Conservation (phyloP, 2,329 filamentous ascomycete species). For the Paramyrothecium roridum region DNA sequence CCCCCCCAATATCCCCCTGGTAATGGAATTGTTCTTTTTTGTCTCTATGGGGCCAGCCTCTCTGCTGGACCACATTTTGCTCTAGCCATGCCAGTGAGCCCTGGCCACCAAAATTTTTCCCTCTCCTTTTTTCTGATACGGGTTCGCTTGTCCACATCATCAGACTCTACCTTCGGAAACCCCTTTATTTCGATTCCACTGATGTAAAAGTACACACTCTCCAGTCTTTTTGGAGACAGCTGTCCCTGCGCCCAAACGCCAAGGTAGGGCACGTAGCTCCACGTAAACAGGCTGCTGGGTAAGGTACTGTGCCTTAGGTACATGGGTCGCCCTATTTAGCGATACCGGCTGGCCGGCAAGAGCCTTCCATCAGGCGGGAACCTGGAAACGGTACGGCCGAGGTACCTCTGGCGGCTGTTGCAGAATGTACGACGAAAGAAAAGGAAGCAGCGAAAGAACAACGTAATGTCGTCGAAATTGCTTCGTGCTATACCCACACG, state of each 20-base stretch:
- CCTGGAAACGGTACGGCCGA: neutral
- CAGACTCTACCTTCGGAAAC: neutral
- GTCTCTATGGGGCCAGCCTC: conserved; percentile 1
- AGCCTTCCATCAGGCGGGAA: neutral
- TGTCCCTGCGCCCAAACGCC: too few species aligned
- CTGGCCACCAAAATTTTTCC: neutral
- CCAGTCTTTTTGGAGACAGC: too few species aligned
- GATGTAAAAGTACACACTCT: neutral
- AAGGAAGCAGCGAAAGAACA: neutral
- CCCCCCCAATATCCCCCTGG: conserved; percentile 16
- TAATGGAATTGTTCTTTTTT: conserved; percentile 26
- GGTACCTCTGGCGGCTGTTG: neutral
- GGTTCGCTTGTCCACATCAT: neutral
- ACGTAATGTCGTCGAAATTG: neutral
- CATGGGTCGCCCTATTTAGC: too few species aligned
- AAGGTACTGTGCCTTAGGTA: too few species aligned
- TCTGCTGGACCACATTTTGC: too few species aligned
- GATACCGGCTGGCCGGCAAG: too few species aligned
- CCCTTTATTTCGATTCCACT: neutral
- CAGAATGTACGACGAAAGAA: neutral
- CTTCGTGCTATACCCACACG: neutral
- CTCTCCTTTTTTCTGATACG: neutral
- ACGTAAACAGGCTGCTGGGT: too few species aligned
- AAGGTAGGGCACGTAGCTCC: too few species aligned
- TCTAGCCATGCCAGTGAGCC: neutral